Evolutionary conservation across 2,329 filamentous ascomycete genomes (phyloP).

Genomic region (Talaromyces islandicus): DNA sequence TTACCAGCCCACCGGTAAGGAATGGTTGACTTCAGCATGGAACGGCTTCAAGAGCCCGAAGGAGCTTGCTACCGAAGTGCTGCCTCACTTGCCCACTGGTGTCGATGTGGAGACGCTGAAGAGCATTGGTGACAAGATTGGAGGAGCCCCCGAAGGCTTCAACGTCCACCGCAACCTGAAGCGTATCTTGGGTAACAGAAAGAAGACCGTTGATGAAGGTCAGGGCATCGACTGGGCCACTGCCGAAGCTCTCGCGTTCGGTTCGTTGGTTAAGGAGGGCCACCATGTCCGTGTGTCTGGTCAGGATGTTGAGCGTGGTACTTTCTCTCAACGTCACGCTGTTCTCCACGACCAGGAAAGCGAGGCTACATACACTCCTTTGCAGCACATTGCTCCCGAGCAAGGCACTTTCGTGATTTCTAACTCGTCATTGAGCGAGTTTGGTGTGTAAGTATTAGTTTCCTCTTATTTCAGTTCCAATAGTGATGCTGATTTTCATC

Average conservation of each 20-base stretch:
- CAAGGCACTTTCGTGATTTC: conserved; percentile 95
- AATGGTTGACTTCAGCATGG: conserved; percentile 98
- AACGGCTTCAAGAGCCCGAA: conserved; percentile 99
- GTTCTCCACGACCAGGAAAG: conserved; percentile 97
- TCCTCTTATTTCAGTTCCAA: neutral
- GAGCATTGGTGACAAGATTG: conserved; percentile 77
- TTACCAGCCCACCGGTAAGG: conserved; percentile 91
- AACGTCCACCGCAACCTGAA: conserved; percentile 90
- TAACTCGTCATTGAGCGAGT: conserved; percentile 82
- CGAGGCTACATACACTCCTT: conserved; percentile 85
- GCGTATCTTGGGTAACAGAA: conserved; percentile 83
- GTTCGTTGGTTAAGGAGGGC: conserved; percentile 81
- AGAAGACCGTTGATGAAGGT: conserved; percentile 87
- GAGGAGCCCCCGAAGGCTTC: conserved; percentile 75
- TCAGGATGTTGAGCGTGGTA: conserved; percentile 98
- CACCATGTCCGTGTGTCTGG: conserved; percentile 97
- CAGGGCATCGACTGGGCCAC: conserved; percentile 97
- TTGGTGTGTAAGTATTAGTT: conserved; percentile 51
- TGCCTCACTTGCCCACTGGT: conserved; percentile 84
- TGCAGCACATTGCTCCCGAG: conserved; percentile 82
- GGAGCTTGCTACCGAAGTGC: conserved; percentile 87
- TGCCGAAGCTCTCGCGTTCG: conserved; percentile 91
- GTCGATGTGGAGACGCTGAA: conserved; percentile 67
- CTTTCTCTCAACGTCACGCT: conserved; percentile 95
- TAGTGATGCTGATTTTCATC: conserved; percentile 44